Percentiles rank a stretch among this genome's conserved stretches.
These are phyloP conservation scores for Oryza meridionalis DNA, from an alignment of 176 grass and related monocot species.

Conservation along the genomic window DNA sequence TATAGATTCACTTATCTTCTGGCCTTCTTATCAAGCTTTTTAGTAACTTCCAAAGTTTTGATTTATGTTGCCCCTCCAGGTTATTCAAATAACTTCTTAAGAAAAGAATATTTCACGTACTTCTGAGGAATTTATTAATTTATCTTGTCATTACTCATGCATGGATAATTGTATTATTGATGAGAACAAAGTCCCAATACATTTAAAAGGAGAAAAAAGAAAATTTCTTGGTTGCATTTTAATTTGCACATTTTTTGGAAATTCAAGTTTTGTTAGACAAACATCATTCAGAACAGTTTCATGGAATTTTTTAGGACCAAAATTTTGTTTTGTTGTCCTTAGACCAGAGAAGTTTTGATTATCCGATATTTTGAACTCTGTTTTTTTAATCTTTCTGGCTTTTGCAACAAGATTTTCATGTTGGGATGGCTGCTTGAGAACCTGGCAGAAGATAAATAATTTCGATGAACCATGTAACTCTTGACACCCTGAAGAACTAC, in stretches of 20 bases:
- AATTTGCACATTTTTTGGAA: not conserved
- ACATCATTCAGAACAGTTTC: not conserved
- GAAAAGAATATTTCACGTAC: too few species aligned
- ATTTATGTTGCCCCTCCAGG: too few species aligned
- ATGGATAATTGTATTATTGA: not conserved
- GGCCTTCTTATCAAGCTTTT: not conserved
- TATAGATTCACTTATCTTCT: too few species aligned
- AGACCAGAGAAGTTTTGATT: not conserved
- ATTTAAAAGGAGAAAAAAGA: not conserved
- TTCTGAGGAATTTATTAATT: too few species aligned
- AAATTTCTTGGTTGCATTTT: not conserved
- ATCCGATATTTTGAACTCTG: not conserved
- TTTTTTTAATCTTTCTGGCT: not conserved
- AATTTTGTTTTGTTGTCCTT: not conserved
- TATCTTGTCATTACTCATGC: too few species aligned
- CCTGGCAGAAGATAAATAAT: not conserved
- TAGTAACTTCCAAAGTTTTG: not conserved
- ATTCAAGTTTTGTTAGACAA: not conserved
- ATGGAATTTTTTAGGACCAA: not conserved
- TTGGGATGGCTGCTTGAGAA: not conserved
- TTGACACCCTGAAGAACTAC: not conserved
- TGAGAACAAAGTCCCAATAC: not conserved
- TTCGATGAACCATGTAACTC: not conserved
- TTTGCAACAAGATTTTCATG: not conserved
- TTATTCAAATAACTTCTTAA: too few species aligned